Evolutionary conservation across 306 rosid species (phyloP).

Genomic region (Cicer chorassanicum): DNA sequence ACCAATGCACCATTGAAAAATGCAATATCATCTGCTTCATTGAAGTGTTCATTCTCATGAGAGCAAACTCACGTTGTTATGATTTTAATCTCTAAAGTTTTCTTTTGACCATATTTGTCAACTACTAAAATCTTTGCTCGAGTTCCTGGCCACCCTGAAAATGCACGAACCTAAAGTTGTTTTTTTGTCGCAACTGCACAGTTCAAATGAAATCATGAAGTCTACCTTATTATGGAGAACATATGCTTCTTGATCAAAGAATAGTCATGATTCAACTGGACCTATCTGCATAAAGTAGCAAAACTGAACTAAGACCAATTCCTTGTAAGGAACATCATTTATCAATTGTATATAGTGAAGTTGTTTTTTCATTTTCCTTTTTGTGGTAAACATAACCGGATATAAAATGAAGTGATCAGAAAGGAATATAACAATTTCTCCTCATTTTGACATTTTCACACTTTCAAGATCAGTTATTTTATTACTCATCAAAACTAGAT

Average conservation of each 20-base stretch:
- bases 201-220: conserved; percentile 45
- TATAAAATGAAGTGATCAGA: not conserved
- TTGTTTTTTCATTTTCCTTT: not conserved
- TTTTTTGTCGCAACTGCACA: conserved; percentile 58
- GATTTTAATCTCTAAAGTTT: conserved; percentile 74
- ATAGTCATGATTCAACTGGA: conserved; percentile 80
- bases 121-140: conserved; percentile 64
- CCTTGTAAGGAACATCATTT: not conserved
- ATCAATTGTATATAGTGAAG: not conserved
- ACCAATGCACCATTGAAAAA: conserved; percentile 64
- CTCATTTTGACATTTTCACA: too few relatives aligned
- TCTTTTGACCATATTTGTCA: conserved; percentile 56
- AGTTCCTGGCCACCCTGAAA: conserved; percentile 99
- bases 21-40: conserved; percentile 58
- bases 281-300: conserved; percentile 59
- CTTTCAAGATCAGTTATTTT: too few relatives aligned
- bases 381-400: not conserved
- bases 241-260: conserved; percentile 73
- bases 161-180: conserved; percentile 84
- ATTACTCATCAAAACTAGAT: too few relatives aligned
- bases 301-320: conserved; percentile 28
- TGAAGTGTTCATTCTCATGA: conserved; percentile 46
- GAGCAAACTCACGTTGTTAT: conserved; percentile 69
- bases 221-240: conserved; percentile 80
- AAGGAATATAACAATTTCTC: too few relatives aligned